Percentiles rank a stretch among this genome's conserved stretches.
These are phyloP conservation scores for Boletus edulis DNA, from an alignment of 768 basidiomycete species.

Conservation along the genomic window DNA sequence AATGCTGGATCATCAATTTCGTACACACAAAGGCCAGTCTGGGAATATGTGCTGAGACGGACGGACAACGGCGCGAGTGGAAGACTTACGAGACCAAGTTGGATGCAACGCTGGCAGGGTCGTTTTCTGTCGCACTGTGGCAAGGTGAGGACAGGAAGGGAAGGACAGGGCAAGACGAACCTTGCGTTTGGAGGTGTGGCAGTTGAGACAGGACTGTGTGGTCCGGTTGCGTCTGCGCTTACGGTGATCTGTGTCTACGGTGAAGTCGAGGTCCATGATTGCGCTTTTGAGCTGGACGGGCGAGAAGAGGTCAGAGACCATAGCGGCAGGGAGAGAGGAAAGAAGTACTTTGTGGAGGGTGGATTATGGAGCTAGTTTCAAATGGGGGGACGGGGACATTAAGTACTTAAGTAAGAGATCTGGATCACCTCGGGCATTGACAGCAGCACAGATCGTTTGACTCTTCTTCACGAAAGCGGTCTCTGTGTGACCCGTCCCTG, in stretches of 20 bases:
- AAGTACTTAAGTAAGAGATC: constrained; percentile 50
- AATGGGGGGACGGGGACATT: constrained; percentile 48
- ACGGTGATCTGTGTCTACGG: constrained; percentile 69
- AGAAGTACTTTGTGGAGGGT: constrained; percentile 43
- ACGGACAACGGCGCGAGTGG: neutral
- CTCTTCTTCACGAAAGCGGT: constrained; percentile 34
- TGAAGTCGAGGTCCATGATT: constrained; percentile 76
- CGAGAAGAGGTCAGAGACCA: constrained; percentile 53
- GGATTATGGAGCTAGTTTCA: constrained; percentile 45
- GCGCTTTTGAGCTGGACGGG: constrained; percentile 68
- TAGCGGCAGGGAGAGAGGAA: constrained; percentile 39
- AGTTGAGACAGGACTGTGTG: constrained; percentile 83
- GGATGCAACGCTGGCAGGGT: constrained; percentile 88
- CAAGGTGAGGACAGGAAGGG: constrained; percentile 5
- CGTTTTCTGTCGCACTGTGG: constrained; percentile 81
- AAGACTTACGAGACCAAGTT: constrained; percentile 72
- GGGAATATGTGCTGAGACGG: constrained; percentile 2
- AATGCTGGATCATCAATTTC: constrained; percentile 89
- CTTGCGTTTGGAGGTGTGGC: constrained; percentile 94
- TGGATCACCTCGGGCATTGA: constrained; percentile 45
- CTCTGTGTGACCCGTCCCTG: constrained; percentile 34
- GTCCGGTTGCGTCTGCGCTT: constrained; percentile 90
- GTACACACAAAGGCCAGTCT: constrained; percentile 95
- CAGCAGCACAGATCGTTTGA: constrained; percentile 29
- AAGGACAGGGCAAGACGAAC: constrained; percentile 37